Conservation (phyloP, 257 asterid genomes). For the Gentiana dahurica region DNA sequence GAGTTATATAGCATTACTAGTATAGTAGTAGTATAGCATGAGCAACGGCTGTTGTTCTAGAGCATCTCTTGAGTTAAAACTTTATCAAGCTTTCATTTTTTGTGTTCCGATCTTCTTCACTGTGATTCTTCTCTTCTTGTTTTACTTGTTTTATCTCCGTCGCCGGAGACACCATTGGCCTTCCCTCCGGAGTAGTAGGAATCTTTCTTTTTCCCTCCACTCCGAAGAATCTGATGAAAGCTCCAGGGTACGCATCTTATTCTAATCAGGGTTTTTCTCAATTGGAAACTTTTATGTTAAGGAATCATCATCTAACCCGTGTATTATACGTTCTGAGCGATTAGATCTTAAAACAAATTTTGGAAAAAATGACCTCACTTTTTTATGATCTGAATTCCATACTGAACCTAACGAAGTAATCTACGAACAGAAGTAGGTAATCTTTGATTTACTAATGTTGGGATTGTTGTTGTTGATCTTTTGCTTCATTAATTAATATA, state of each 20-base stretch:
- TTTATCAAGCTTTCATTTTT: conserved; percentile 71
- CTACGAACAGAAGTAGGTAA: background rate
- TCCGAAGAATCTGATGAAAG: conserved; percentile 16
- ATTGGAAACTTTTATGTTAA: too few species aligned
- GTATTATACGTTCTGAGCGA: too few species aligned
- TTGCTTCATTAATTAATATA: background rate
- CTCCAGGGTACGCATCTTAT: conserved; percentile 27
- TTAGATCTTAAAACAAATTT: too few species aligned
- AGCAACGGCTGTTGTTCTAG: conserved; percentile 11
- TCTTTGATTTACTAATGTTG: background rate
- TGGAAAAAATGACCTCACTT: too few species aligned
- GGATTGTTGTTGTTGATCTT: background rate
- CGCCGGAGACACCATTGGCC: conserved; percentile 65
- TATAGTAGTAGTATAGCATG: background rate
- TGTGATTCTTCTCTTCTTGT: conserved; percentile 46
- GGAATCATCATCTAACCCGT: too few species aligned
- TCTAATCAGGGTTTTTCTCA: too few species aligned
- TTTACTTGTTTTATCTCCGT: conserved; percentile 61
- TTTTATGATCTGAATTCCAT: background rate
- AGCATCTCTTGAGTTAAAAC: conserved; percentile 43
- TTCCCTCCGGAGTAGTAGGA: conserved; percentile 51
- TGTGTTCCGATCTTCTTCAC: conserved; percentile 66
- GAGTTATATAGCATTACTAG: too few species aligned
- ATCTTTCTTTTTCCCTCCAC: conserved; percentile 15
- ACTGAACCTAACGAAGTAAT: background rate